Evolutionary conservation across 306 rosid genomes (phyloP).

Genomic region (Sphenostylis stenocarpa): DNA sequence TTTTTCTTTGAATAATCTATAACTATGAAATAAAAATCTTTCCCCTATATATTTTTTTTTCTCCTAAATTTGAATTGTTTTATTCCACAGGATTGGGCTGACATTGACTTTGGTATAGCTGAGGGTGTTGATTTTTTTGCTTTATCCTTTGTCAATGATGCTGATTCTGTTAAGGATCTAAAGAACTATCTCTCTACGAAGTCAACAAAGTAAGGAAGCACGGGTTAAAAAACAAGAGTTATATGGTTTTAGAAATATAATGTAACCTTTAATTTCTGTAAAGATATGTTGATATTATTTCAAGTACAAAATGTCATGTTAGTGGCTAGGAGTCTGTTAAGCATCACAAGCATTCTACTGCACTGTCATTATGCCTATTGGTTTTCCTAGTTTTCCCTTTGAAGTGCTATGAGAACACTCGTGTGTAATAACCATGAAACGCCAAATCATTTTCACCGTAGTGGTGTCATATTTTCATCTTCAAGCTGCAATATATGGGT

Average conservation of each 20-base stretch:
- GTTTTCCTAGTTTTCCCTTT: neutral
- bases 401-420: slow-evolving; percentile 7
- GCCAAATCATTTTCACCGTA: neutral
- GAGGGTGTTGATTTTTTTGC: slow-evolving; percentile 80
- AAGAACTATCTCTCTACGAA: slow-evolving; percentile 65
- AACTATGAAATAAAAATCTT: neutral
- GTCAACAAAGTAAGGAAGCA: slow-evolving; percentile 65
- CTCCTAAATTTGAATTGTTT: neutral
- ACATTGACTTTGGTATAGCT: slow-evolving; percentile 75
- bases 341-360: neutral
- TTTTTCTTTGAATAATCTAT: neutral
- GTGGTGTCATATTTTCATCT: neutral
- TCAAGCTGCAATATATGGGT: neutral
- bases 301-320: neutral
- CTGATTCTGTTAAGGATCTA: slow-evolving; percentile 61
- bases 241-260: neutral
- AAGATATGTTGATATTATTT: slow-evolving; percentile 4
- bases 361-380: neutral
- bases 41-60: neutral
- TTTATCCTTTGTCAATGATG: slow-evolving; percentile 73
- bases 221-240: neutral
- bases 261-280: neutral
- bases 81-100: slow-evolving; percentile 78
- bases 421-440: neutral
- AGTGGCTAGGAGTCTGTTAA: neutral